Conservation (phyloP, 2,329 filamentous ascomycete genomes). For the Colletotrichum siamense region DNA sequence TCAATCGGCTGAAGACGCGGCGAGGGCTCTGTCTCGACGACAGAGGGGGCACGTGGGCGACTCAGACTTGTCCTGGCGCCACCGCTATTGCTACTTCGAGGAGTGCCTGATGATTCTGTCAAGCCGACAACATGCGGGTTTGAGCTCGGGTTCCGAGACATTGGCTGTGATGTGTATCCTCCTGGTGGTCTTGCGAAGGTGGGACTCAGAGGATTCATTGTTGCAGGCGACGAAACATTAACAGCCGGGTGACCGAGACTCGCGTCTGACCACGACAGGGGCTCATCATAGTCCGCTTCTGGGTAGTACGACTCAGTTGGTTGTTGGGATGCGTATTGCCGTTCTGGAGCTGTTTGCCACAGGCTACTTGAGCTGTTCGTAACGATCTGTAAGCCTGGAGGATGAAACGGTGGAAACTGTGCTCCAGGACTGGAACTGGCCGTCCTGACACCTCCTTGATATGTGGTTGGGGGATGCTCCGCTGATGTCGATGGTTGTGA, state of each 20-base stretch:
- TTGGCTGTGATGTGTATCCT: constrained; percentile 56
- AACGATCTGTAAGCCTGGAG: constrained; percentile 25
- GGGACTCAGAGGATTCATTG: constrained; percentile 24
- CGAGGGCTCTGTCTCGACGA: constrained; percentile 51
- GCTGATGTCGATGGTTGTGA: neutral
- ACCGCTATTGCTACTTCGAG: constrained; percentile 25
- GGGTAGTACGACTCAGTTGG: neutral
- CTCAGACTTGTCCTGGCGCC: constrained; percentile 28
- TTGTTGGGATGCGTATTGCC: constrained; percentile 24
- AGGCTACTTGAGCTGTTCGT: constrained; percentile 4
- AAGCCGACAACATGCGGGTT: constrained; percentile 7
- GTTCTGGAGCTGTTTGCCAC: neutral
- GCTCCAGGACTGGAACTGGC: constrained; percentile 35
- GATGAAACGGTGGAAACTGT: constrained; percentile 29
- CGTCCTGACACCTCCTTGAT: constrained; percentile 29
- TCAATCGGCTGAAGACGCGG: constrained; percentile 37
- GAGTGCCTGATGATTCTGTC: neutral
- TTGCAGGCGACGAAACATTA: constrained; percentile 27
- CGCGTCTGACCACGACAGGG: neutral
- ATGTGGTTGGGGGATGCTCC: neutral
- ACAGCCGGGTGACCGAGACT: neutral
- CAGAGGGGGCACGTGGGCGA: constrained; percentile 35
- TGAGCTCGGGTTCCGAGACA: constrained; percentile 51
- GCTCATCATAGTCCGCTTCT: neutral
- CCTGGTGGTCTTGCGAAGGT: constrained; percentile 24